phyloP scores from a whole-genome alignment of 768 basidiomycete species.

The Psilocybe sp. region DNA sequence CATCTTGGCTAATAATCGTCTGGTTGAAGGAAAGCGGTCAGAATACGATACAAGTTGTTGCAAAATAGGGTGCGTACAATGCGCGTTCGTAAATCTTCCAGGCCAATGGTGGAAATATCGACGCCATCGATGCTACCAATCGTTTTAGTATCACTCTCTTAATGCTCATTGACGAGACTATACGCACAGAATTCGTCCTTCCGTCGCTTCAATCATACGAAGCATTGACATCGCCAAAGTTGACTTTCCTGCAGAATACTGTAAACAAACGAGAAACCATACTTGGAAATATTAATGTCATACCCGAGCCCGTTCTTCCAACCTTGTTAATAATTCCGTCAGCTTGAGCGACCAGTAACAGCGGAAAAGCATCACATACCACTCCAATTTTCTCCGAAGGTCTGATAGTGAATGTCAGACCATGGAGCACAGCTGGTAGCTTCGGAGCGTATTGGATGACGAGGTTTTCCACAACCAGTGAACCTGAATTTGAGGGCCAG shows the following conservation, averaged over 20 bases:
- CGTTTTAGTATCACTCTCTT: background rate
- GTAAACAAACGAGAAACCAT: background rate
- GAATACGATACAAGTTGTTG: background rate
- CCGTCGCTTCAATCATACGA: slow-evolving; percentile 58
- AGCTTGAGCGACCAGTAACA: background rate
- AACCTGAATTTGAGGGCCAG: slow-evolving; percentile 64
- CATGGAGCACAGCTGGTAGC: slow-evolving; percentile 56
- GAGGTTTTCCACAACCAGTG: slow-evolving; percentile 55
- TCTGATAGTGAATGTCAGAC: slow-evolving; percentile 55
- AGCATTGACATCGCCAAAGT: slow-evolving; percentile 57
- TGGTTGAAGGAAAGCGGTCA: slow-evolving; percentile 18
- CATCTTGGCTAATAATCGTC: slow-evolving; percentile 77
- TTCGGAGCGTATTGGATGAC: slow-evolving; percentile 62
- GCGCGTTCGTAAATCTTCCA: slow-evolving; percentile 65
- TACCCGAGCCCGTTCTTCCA: slow-evolving; percentile 67
- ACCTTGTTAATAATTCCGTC: slow-evolving; percentile 35
- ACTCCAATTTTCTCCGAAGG: slow-evolving; percentile 70
- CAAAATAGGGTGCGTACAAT: slow-evolving; percentile 39
- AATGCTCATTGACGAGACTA: background rate
- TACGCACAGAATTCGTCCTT: slow-evolving; percentile 57
- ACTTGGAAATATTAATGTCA: slow-evolving; percentile 6
- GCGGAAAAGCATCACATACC: slow-evolving; percentile 31
- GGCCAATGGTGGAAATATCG: slow-evolving; percentile 63
- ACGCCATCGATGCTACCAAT: slow-evolving; percentile 59
- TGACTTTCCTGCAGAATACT: slow-evolving; percentile 42